Conservation (phyloP, 768 basidiomycete species). For the Lentinula boryana region DNA sequence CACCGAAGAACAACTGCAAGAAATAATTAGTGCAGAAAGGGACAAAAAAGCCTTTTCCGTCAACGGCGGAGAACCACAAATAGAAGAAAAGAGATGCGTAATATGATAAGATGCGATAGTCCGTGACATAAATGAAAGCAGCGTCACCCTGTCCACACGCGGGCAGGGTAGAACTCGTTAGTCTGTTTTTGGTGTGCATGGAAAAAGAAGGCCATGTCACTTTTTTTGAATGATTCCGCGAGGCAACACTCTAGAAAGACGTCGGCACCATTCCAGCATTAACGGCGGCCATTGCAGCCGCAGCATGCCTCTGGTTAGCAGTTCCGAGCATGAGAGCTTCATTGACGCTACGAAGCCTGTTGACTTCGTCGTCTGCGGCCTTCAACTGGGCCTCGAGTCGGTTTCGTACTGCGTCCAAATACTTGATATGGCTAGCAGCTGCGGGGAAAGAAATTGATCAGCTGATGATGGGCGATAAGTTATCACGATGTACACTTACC, state of each 20-base stretch:
- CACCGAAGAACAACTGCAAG: not conserved
- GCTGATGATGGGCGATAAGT: slow-evolving; percentile 5
- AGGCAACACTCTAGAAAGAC: slow-evolving; percentile 38
- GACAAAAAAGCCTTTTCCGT: slow-evolving; percentile 6
- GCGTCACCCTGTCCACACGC: slow-evolving; percentile 42
- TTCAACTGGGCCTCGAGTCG: slow-evolving; percentile 73
- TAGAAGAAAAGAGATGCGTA: slow-evolving; percentile 29
- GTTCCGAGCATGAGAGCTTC: slow-evolving; percentile 87
- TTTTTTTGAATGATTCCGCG: slow-evolving; percentile 15
- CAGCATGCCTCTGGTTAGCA: slow-evolving; percentile 65
- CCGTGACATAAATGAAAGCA: slow-evolving; percentile 51
- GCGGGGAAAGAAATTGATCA: slow-evolving; percentile 2
- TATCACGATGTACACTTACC: slow-evolving; percentile 34
- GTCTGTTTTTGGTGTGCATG: slow-evolving; percentile 18
- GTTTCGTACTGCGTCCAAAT: slow-evolving; percentile 75
- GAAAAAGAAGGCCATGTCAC: slow-evolving; percentile 4
- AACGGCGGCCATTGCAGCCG: slow-evolving; percentile 50
- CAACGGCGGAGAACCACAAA: slow-evolving; percentile 28
- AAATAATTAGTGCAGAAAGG: slow-evolving; percentile 1
- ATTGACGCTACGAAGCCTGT: slow-evolving; percentile 78
- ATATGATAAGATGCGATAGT: slow-evolving; percentile 40
- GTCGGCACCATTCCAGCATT: slow-evolving; percentile 30
- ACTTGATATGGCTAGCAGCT: slow-evolving; percentile 84
- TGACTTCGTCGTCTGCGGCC: slow-evolving; percentile 73
- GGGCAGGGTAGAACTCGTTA: slow-evolving; percentile 39